Base-by-base conservation (phyloP, 225 moss, liverwort and hornwort genomes). In the Bryum argenteum region DNA sequence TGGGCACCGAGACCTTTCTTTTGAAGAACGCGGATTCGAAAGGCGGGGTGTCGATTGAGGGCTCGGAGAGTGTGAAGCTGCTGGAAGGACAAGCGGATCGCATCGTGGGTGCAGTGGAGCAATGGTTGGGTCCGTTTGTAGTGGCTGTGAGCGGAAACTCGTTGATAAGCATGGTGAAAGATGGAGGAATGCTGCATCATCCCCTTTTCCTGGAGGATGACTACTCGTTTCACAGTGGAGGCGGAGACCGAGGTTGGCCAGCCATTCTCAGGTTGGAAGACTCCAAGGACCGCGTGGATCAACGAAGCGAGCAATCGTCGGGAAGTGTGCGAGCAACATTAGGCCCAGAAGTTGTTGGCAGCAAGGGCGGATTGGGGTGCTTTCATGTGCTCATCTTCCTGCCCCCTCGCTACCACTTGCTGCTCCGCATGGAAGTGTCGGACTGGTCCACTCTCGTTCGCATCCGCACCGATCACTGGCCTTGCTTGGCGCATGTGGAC, bases 381-480 rank as follows among this genome's bases (percentile, higher is more conserved):
- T 91, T 98, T 62, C 71, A 79, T 56, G 78, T 98, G 61, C 89
- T 98, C 28, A 87, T 98, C 78, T 92, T 98, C 75, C 74, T 98
- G 55, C 94, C 98, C 39, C 98, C 98, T 1, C 85, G 94, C 51
- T 98, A 80, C 78, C 98, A 98, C 80, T 79, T 98, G 81, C 79
- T 98, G 48, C 82, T 98, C 61, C 82, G 88, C 17, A 94, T 98
- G 94, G 98, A 98, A 81, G 98, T 98, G 26, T 92, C 94, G 11
- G 98, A 94, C 82, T 89, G 90, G 81, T 94, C 98, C 19, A 98
- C 98, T 11, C 81, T 98, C 18, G 98, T 94, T 47, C 89, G 98
- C 54, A 98, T 98, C 60, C 86, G 98, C 72, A 98, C 98, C 24
- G 98, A 98, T 71, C 89, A 98, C 77, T 98, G 98, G 98, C 98